Evolutionary conservation across 2,329 filamentous ascomycete species (phyloP).

Genomic region (Microcyclospora pomicola): DNA sequence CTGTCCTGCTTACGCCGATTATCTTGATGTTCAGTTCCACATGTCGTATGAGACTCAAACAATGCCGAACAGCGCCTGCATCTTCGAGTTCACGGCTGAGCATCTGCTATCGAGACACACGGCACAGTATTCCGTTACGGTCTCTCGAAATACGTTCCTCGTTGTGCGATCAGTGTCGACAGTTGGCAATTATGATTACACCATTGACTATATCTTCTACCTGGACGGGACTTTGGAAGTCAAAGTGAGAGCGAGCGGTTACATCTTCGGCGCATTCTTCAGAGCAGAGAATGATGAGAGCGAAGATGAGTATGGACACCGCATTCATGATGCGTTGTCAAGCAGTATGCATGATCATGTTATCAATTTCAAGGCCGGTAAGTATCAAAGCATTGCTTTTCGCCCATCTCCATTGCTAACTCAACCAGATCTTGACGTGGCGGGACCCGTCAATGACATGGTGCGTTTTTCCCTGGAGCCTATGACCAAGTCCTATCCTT

Average conservation of each 20-base stretch:
- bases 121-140: conserved; percentile 27
- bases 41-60: conserved; percentile 32
- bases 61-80: conserved; percentile 36
- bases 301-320: conserved; percentile 27
- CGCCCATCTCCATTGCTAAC: too few relatives aligned
- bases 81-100: conserved; percentile 40
- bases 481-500: conserved; percentile 16
- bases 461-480: conserved; percentile 18
- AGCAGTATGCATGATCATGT: conserved; percentile 27
- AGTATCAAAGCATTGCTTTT: too few relatives aligned
- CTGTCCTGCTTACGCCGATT: conserved; percentile 40
- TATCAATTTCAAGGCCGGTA: conserved; percentile 26
- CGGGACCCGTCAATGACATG: conserved; percentile 25
- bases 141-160: conserved; percentile 33
- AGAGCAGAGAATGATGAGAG: conserved; percentile 25
- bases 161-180: conserved; percentile 35
- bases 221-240: conserved; percentile 40
- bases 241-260: conserved; percentile 40
- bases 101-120: conserved; percentile 39
- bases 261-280: conserved; percentile 39
- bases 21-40: conserved; percentile 34
- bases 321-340: conserved; percentile 25
- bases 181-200: conserved; percentile 42
- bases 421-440: conserved; percentile 23
- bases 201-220: conserved; percentile 40